Evolutionary conservation across 495 filamentous ascomycete genomes (phyloP), one percentile per base, ranked within the genome.

Genomic region (Sporormia fimetaria): DNA sequence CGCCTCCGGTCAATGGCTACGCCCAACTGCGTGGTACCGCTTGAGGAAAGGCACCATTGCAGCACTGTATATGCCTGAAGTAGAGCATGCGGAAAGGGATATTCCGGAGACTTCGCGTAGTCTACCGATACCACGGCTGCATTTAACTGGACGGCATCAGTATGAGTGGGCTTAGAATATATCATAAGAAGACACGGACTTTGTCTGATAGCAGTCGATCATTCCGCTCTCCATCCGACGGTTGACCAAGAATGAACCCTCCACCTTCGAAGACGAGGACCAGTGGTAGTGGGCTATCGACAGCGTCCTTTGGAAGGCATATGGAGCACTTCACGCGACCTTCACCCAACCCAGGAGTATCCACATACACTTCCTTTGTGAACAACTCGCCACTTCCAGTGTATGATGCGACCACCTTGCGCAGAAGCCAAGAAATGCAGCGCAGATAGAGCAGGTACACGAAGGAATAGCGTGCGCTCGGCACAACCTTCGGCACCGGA

Each of bases 111-210:
- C 29, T 32, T 32, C 10, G 29, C 29, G 17, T 32, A 32, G 17
- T 32, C 29, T 15, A 32, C 29, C 10, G 29, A 32, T 9, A 32
- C 29, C 17, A 32, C 29, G 29, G 12, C 29, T 32, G 29, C 29
- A 9, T 15, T 15, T n/a, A 32, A 15, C 29, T 32, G 29, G 17
- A 15, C 29, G 29, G n/a, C n/a, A n/a, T n/a, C n/a, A 32, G 6
- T 6, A n/a, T 32, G n/a, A 32, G 29, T n/a, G n/a, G n/a, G n/a
- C 29, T 15, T n/a, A 32, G 29, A 32, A 32, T n/a, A 15, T 32
- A 15, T 9, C n/a, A 32, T n/a, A 15, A 32, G 12, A 6, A 32
- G 29, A 15, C 17, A 32, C 29, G 29, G 10, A 32, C 29, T 15
- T 32, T 15, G 29, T 32, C 29, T 14, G 29, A 32, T 32, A 32